Evolutionary conservation across 192 early-diverging fungal species (phyloP).

Genomic region (Coemansia sp.): DNA sequence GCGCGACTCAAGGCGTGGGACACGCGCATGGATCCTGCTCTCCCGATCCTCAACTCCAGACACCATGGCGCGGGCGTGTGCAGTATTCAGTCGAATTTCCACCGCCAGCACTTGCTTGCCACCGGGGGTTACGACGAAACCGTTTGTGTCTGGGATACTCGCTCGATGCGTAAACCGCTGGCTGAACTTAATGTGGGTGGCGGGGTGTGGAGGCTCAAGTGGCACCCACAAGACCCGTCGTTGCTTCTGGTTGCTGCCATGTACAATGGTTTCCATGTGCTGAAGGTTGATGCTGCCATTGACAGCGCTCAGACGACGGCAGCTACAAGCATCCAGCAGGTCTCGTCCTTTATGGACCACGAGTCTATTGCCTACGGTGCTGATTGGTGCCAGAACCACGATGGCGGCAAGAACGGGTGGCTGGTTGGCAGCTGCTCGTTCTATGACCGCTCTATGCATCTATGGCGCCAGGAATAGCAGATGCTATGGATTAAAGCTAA

Average conservation of each 20-base stretch:
- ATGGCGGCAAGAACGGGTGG: constrained; percentile 10
- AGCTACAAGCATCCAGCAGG: not conserved
- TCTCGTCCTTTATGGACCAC: constrained; percentile 67
- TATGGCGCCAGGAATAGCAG: constrained; percentile 57
- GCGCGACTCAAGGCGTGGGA: constrained; percentile 88
- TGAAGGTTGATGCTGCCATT: constrained; percentile 51
- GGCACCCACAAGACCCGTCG: constrained; percentile 75
- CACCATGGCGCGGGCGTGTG: constrained; percentile 89
- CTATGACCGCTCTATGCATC: constrained; percentile 73
- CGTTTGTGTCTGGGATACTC: constrained; percentile 87
- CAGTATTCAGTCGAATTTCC: constrained; percentile 83
- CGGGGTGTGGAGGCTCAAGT: constrained; percentile 94
- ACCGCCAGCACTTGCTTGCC: constrained; percentile 73
- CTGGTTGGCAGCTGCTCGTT: constrained; percentile 76
- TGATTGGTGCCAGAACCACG: constrained; percentile 66
- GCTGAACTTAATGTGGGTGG: constrained; percentile 71
- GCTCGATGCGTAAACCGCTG: constrained; percentile 76
- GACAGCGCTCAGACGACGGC: constrained; percentile 7
- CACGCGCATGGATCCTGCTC: constrained; percentile 55
- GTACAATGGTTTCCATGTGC: constrained; percentile 88
- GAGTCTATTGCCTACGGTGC: constrained; percentile 75
- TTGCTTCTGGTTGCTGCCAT: constrained; percentile 80
- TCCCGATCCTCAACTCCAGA: constrained; percentile 64
- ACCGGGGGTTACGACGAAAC: constrained; percentile 95
- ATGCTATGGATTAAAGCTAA: not conserved